Evolutionary conservation across 2,329 filamentous ascomycete genomes (phyloP), one percentile per base, ranked within the genome.

Genomic region (Intubia oerlemansii): DNA sequence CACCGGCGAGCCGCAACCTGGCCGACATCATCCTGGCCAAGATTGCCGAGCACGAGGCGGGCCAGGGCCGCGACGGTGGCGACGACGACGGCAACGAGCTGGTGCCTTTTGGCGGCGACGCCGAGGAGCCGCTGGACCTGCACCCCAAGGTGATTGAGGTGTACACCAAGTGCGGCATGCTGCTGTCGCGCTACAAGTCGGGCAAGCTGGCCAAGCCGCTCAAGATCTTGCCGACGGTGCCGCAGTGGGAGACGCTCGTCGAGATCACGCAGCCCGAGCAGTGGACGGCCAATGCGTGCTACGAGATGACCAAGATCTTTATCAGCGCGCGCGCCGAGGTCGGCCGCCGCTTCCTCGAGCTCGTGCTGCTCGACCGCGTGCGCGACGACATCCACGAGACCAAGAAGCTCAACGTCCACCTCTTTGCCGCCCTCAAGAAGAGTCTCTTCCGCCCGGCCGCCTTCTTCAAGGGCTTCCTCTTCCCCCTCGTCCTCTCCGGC

Each of bases 141-240:
- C 82, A 82, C 3, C 74, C 74, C 24, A 93, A 92, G 53, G 82
- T 93, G 10, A 64, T 93, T 11, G 85, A 95, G 45, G 85, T 92
- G 11, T 95, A 90, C 49, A 76, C 77, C 35, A 90, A 92, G 70
- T 79, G 17, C 41, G 85, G 84, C 35, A 60, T 84, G 39, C 75
- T 95, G 35, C 63, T 98, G 34, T 82, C 80, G 16, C 70, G 85
- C 38, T 95, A 28, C 58, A 92, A 91, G 53, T 85, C 78, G 10
- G 88, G 88, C n/a, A 85, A 85, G 39, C 63, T 98, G 18, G 88
- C 88, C 13, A 98, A 98, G 52, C 85, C 85, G 1, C 91, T 98
- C 62, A 95, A 95, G 53, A 82, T 95, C 38, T 64, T 98, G 7
- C 88, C 88, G 3, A 84, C 82, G 1, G 68, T 95, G 10, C 82